Conservation (phyloP, 495 filamentous ascomycete genomes). For the Aspergillus cavernicola region DNA sequence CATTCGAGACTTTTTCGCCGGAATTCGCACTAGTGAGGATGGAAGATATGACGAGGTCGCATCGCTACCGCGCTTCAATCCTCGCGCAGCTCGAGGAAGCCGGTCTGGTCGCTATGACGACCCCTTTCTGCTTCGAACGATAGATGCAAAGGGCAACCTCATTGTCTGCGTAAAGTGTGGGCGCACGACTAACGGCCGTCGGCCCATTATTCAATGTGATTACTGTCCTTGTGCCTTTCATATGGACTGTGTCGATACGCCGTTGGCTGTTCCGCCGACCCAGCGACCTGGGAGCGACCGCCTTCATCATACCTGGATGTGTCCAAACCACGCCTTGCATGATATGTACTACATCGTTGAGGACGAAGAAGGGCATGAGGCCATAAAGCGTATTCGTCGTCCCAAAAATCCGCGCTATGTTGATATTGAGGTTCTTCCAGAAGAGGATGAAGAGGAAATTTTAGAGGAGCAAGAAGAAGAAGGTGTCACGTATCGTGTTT, state of each 20-base stretch:
- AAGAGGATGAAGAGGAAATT: constrained; percentile 52
- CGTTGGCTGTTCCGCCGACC: constrained; percentile 69
- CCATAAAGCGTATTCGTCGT: constrained; percentile 49
- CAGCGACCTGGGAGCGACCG: constrained; percentile 37
- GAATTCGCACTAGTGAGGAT: constrained; percentile 65
- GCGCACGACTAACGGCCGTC: constrained; percentile 49
- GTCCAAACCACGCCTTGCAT: constrained; percentile 77
- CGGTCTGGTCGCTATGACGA: constrained; percentile 30
- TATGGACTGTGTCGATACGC: constrained; percentile 85
- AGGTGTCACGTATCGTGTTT: constrained; percentile 62
- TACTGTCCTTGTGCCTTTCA: constrained; percentile 81
- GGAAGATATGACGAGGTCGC: constrained; percentile 73
- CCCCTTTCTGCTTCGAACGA: constrained; percentile 16
- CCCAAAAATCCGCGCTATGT: constrained; percentile 65
- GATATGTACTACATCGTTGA: constrained; percentile 40
- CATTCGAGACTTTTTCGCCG: constrained; percentile 69
- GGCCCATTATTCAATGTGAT: constrained; percentile 74
- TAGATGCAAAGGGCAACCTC: constrained; percentile 19
- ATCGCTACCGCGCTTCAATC: constrained; percentile 26
- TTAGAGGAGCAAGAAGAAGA: constrained; percentile 49
- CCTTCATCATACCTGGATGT: constrained; percentile 71
- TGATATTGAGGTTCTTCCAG: constrained; percentile 64
- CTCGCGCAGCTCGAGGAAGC: constrained; percentile 18
- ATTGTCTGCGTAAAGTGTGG: constrained; percentile 67
- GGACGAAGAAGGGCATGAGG: constrained; percentile 47